Conservation (phyloP, 2,329 filamentous ascomycete species). For the Metarhizium robertsii region DNA sequence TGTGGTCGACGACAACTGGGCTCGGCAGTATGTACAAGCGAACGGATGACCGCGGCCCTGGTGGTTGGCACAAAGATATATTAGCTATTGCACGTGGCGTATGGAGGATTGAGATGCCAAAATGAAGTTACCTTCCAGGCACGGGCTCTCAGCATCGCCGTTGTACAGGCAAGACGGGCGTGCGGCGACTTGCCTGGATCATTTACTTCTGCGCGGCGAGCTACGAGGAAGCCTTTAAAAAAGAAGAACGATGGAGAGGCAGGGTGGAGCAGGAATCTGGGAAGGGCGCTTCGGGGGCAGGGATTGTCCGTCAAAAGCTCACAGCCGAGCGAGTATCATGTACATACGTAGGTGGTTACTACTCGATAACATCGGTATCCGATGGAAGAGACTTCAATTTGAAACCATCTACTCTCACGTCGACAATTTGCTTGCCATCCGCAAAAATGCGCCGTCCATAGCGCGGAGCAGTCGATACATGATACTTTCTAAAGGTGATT, state of each 20-base stretch:
- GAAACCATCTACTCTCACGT: no score
- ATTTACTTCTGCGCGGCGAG: background rate
- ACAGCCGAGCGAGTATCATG: no score
- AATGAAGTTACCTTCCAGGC: conserved; percentile 25
- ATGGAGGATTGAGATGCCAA: conserved; percentile 2
- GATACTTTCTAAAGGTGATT: no score
- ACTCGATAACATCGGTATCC: no score
- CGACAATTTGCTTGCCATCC: no score
- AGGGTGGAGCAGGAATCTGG: no score
- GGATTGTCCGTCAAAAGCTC: conserved; percentile 12
- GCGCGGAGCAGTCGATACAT: no score
- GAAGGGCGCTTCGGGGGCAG: conserved; percentile 7
- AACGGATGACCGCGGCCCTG: conserved; percentile 29
- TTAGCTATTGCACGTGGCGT: background rate
- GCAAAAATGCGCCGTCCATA: no score
- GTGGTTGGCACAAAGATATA: background rate
- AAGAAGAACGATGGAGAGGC: background rate
- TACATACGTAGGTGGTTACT: no score
- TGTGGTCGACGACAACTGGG: conserved; percentile 15
- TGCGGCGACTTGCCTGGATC: background rate
- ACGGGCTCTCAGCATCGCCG: conserved; percentile 34
- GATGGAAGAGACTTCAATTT: no score
- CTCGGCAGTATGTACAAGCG: conserved; percentile 31
- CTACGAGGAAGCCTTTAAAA: background rate
- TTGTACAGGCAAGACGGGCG: conserved; percentile 5